Conservation (phyloP, 129 eudicot species). For the Tagetes patula region DNA sequence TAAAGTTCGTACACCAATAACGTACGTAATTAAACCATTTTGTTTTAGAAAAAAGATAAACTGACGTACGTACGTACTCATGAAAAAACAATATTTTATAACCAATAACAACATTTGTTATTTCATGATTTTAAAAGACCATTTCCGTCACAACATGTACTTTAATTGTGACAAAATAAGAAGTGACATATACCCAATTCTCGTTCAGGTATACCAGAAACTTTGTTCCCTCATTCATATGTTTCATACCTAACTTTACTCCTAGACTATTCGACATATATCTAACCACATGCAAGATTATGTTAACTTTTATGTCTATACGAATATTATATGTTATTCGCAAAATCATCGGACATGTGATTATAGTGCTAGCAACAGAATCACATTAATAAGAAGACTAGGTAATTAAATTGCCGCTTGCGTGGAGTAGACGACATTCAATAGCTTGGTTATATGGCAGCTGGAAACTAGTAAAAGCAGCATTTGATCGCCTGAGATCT, state of each 20-base stretch:
- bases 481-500: too few species aligned
- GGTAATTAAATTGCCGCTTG: too few species aligned
- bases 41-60: background rate
- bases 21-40: background rate
- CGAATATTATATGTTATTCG: too few species aligned
- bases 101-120: conserved; percentile 3
- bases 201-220: conserved; percentile 57
- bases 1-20: background rate
- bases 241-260: conserved; percentile 44
- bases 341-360: too few species aligned
- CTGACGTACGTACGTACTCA: too few species aligned
- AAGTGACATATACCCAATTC: conserved; percentile 57
- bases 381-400: too few species aligned
- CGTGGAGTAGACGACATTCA: too few species aligned
- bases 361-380: too few species aligned
- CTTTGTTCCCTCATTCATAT: conserved; percentile 56
- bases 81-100: background rate
- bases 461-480: too few species aligned
- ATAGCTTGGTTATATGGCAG: too few species aligned
- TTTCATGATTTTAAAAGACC: conserved; percentile 3
- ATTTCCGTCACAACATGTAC: conserved; percentile 25
- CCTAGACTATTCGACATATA: conserved; percentile 40
- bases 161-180: conserved; percentile 27
- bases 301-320: too few species aligned
- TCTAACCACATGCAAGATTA: conserved; percentile 31